Base-by-base conservation (phyloP, 805 yeast species). In the Starmerella apicola region DNA sequence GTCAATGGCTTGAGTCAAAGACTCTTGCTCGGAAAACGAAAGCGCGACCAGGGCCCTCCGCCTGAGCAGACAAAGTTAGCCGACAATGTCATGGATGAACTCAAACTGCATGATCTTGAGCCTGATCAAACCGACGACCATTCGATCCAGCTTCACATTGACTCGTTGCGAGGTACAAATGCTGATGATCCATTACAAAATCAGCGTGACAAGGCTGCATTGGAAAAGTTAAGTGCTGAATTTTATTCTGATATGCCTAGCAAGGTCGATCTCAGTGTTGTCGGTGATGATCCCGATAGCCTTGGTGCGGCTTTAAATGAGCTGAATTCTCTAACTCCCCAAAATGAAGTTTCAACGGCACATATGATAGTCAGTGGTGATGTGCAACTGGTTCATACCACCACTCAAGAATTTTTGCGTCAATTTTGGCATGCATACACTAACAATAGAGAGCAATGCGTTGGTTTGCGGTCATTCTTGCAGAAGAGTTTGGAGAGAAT, bases 1-100 rank as follows among this genome's bases (percentile, higher is more conserved):
- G 85, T 88, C 91, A 88, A 88, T 61, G 72, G 85, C 44, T 64
- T 88, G 36, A 79, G 93, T 55, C 76, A 82, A 42, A 74, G 85
- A 49, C 79, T 88, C 80, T 73, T 88, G 47, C 66, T 67, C 34
- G 70, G 73, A 16, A 40, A 45, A 26, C 43, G 41, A 17, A 33
- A 26, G 22, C 41, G 33, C 19, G 32, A 25, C 30, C 42, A 45
- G 8, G 34, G 54, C 69, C 46, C 32, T 9, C 69, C 68, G 10
- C 25, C 10, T 33, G 67, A 63, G 38, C 67, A 65, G 42, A 61
- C 64, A 39, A 58, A 62, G 0, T 39, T 36, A 2, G 27, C 29
- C 4, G 34, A 33, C 2, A 43, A 41, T 15, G 45, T 58, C 21
- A 49, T 39, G 23, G 48, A 43, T 4, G 58, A 53, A 45, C 49